These are phyloP conservation scores for Alternaria infectoria DNA, from an alignment of 2,329 filamentous ascomycete genomes.

Conservation along the genomic window DNA sequence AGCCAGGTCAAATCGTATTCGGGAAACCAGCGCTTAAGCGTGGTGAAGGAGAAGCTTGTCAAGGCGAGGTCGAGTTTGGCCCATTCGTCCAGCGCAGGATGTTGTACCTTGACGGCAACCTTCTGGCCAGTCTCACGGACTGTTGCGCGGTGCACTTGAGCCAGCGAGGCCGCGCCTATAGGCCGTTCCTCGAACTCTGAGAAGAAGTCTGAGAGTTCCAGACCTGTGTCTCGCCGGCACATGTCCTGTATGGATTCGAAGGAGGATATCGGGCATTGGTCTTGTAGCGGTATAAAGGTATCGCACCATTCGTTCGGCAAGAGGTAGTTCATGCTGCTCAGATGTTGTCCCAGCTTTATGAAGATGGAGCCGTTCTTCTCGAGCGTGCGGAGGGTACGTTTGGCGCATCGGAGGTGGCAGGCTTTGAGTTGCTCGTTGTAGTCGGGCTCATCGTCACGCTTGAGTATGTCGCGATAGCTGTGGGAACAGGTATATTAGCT, in stretches of 20 bases:
- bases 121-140: slow-evolving; percentile 81
- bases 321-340: slow-evolving; percentile 95
- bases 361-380: slow-evolving; percentile 98
- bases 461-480: slow-evolving; percentile 88
- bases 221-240: slow-evolving; percentile 83
- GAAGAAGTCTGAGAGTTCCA: slow-evolving; percentile 80
- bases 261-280: slow-evolving; percentile 92
- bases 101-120: slow-evolving; percentile 96
- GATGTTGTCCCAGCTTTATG: slow-evolving; percentile 94
- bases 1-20: slow-evolving; percentile 98
- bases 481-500: slow-evolving; percentile 19
- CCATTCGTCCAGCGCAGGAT: slow-evolving; percentile 89
- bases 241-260: slow-evolving; percentile 85
- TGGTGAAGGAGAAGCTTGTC: slow-evolving; percentile 87
- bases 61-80: slow-evolving; percentile 84
- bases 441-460: slow-evolving; percentile 69
- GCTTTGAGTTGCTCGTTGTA: slow-evolving; percentile 73
- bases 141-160: slow-evolving; percentile 89
- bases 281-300: slow-evolving; percentile 94
- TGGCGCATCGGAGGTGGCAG: slow-evolving; percentile 91
- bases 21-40: slow-evolving; percentile 90
- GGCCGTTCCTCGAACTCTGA: slow-evolving; percentile 80
- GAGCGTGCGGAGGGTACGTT: slow-evolving; percentile 82
- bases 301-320: slow-evolving; percentile 90
- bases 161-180: slow-evolving; percentile 90